phyloP scores from a whole-genome alignment of 2,329 filamentous ascomycete genomes.

The Fusarium liriodendri region DNA sequence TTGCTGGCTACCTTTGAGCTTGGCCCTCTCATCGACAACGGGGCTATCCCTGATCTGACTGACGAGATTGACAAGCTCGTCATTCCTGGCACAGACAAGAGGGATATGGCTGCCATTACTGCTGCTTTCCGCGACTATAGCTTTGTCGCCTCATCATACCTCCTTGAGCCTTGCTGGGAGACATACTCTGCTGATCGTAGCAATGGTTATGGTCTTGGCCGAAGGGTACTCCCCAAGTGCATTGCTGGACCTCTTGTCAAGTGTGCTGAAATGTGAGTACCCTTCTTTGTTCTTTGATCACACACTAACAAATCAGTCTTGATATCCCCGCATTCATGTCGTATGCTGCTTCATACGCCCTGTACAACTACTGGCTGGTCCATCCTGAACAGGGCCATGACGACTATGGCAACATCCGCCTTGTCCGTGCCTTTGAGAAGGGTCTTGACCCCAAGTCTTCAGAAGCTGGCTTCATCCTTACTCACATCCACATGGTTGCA shows the following conservation, averaged over 20 bases:
- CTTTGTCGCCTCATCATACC: slow-evolving; percentile 32
- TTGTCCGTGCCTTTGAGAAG: slow-evolving; percentile 91
- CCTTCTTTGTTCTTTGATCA: not conserved
- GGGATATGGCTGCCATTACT: slow-evolving; percentile 32
- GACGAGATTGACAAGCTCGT: slow-evolving; percentile 32
- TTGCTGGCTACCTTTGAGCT: slow-evolving; percentile 29
- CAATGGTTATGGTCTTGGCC: slow-evolving; percentile 27
- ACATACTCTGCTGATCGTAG: slow-evolving; percentile 26
- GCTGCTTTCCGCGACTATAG: slow-evolving; percentile 34
- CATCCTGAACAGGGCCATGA: slow-evolving; percentile 67
- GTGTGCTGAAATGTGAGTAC: slow-evolving; percentile 31
- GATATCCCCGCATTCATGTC: slow-evolving; percentile 39
- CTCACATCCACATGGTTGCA: slow-evolving; percentile 95
- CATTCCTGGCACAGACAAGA: slow-evolving; percentile 22
- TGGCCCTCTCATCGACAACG: slow-evolving; percentile 28
- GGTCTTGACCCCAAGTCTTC: slow-evolving; percentile 88
- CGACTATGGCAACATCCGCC: slow-evolving; percentile 76
- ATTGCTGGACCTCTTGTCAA: slow-evolving; percentile 35
- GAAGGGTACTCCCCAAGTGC: slow-evolving; percentile 32
- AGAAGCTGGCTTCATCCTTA: slow-evolving; percentile 95
- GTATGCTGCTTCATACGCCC: slow-evolving; percentile 73
- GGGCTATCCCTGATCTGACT: slow-evolving; percentile 29
- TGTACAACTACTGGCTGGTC: slow-evolving; percentile 74
- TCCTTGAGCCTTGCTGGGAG: slow-evolving; percentile 34
- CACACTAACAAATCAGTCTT: slow-evolving; percentile 12